Evolutionary conservation across 371 early-diverging fungal genomes (phyloP), one percentile per base, ranked within the genome.

Genomic region (Lichtheimia ramosa): DNA sequence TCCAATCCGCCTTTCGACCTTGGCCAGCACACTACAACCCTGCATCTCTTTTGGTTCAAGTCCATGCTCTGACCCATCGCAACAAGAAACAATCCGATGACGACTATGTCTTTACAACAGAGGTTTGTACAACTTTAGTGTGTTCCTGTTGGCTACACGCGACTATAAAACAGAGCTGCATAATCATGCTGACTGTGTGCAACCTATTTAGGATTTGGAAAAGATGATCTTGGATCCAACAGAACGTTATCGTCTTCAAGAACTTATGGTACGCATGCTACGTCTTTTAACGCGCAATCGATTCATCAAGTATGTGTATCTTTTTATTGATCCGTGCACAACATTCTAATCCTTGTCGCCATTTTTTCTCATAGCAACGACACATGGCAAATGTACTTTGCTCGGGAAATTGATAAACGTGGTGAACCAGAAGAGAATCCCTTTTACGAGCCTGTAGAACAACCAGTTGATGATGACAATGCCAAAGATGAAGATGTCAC

Each of bases 351-450:
- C 2, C 15, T 25, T 39, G 50, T 14, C 57, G 4, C 18, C 39
- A 34, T 56, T 28, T 46, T 10, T 42, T n/a, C n/a, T 23, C 7
- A 14, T 73, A 87, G 88, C 34, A 60, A 67, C 12, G 79, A 81
- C 25, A 86, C 77, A 43, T 88, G 88, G 88, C 78, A 81, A 64
- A 69, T 56, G 49, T 81, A 81, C 43, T 77, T 81, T 56, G 66
- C 73, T 3, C 74, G 73, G 53, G 86, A 86, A 59, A 81, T 79
- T 39, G 80, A 77, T 21, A 81, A 78, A 28, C 74, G 82, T 25
- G 69, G 64, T 42, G 56, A 48, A 12, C 66, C 73, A 0, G 48
- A 60, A 28, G 28, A n/a, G 16, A 79, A 79, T 46, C 76, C 76
- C 18, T 63, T 79, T 27, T 40, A 61, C 6, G 27, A 61, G 13